Evolutionary conservation across 1,284 basidiomycete genomes (phyloP).

Genomic region (Fomes fomentarius): DNA sequence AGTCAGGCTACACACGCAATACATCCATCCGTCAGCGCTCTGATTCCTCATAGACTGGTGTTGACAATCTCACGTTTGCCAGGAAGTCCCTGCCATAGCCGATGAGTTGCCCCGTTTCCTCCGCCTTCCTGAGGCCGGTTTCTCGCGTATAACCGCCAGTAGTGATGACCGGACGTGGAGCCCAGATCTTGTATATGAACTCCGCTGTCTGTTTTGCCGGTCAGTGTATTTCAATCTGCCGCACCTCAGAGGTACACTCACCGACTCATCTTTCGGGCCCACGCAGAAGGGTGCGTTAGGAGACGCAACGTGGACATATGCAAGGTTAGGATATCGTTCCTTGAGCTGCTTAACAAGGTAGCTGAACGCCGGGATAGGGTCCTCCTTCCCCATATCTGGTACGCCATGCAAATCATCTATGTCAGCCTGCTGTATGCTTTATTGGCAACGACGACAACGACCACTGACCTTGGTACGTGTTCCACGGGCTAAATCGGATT

Average conservation of each 20-base stretch:
- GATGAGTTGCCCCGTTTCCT: conserved; percentile 40
- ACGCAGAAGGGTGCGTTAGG: conserved; percentile 17
- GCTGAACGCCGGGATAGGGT: conserved; percentile 39
- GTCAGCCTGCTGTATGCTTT: background rate
- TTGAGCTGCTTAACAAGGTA: conserved; percentile 34
- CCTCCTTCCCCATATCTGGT: conserved; percentile 38
- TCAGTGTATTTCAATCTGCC: background rate
- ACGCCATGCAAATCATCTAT: background rate
- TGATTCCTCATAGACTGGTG: too few species aligned
- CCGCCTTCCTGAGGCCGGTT: conserved; percentile 28
- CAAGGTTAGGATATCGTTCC: conserved; percentile 42
- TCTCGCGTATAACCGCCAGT: conserved; percentile 38
- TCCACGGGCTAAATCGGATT: conserved; percentile 57
- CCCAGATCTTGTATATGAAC: conserved; percentile 34
- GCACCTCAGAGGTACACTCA: background rate
- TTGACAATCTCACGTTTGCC: conserved; percentile 37
- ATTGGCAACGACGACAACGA: background rate
- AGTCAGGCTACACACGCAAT: conserved; percentile 19
- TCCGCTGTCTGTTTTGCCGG: conserved; percentile 13
- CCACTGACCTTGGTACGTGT: background rate
- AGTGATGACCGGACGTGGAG: conserved; percentile 33
- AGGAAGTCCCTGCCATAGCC: conserved; percentile 53
- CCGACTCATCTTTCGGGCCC: conserved; percentile 10
- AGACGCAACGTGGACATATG: conserved; percentile 53
- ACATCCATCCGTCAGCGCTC: too few species aligned